These are phyloP conservation scores for Epichloe bromicola DNA, from an alignment of 2,329 filamentous ascomycete species.

Conservation along the genomic window DNA sequence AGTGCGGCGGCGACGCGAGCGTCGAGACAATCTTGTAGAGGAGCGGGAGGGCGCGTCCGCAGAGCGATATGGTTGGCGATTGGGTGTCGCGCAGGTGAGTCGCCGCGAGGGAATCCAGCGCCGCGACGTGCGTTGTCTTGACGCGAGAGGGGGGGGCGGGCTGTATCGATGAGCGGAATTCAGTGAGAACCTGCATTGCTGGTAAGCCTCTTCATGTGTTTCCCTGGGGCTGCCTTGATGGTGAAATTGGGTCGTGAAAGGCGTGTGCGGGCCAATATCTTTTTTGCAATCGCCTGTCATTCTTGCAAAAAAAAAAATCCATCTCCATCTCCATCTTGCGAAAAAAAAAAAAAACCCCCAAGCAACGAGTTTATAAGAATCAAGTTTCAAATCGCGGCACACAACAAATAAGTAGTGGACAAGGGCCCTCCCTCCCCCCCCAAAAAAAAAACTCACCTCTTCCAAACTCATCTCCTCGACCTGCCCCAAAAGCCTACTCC, in stretches of 20 bases:
- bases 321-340: too few species aligned
- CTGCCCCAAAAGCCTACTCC: slow-evolving; percentile 38
- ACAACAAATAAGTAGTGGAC: too few species aligned
- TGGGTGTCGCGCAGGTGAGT: slow-evolving; percentile 36
- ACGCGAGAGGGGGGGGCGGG: not conserved
- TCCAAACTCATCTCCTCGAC: slow-evolving; percentile 45
- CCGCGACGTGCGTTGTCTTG: slow-evolving; percentile 27
- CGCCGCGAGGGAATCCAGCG: slow-evolving; percentile 32
- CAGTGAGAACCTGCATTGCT: slow-evolving; percentile 5
- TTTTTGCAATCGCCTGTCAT: too few species aligned
- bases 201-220: too few species aligned
- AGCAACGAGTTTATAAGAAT: too few species aligned
- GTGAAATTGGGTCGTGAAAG: too few species aligned
- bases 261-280: too few species aligned
- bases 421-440: too few species aligned
- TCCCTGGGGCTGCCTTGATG: too few species aligned
- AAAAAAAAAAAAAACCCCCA: too few species aligned
- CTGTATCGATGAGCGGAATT: not conserved
- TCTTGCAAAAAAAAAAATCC: too few species aligned
- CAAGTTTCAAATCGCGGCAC: too few species aligned
- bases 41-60: slow-evolving; percentile 40
- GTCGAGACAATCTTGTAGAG: slow-evolving; percentile 42
- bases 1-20: slow-evolving; percentile 33
- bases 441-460: slow-evolving; percentile 32
- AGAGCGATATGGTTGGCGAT: slow-evolving; percentile 33